Evolutionary conservation across 108 stramenopile species (phyloP), one percentile per base, ranked within the genome.

Genomic region (Cyclostephanos tholiformis): DNA sequence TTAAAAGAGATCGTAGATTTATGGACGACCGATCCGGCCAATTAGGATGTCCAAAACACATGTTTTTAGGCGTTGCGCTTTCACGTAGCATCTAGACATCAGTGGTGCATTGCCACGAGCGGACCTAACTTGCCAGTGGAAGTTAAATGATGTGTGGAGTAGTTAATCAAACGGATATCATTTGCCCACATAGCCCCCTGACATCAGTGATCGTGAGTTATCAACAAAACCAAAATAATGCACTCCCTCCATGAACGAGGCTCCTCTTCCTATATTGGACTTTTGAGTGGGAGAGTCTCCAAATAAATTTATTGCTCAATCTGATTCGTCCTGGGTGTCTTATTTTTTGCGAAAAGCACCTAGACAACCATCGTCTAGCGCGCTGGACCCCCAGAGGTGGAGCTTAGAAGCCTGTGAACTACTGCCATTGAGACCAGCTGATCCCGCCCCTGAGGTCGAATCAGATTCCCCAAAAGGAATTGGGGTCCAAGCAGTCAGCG

Each of bases 401-500:
- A 44, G 26, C 43, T 59, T 63, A 36, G 75, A 69, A 6, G 46
- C 16, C 20, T 76, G 65, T 30, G 67, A 44, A 46, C 53, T 51
- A 60, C 46, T 59, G 44, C 30, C 52, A 58, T 56, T 43, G 16
- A 63, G 26, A 32, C 46, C 64, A 16, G 30, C 17, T 62, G 61
- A 41, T 44, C 51, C 71, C 17, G 56, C 39, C 56, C 19, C 46
- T 56, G 65, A 13, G 0, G 9, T 36, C 51, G 59, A 19, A 49
- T 46, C 58, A 27, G 44, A 60, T 41, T 56, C 67, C 12, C 56
- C 44, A 48, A 46, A 68, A 39, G 75, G 65, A 23, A 63, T 72
- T 20, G 74, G 69, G 56, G 64, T 61, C 79, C 79, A 80, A 29
- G 64, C 73, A 17, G 79, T 59, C 25, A 80, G 69, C 22, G 66